Conservation (phyloP, 108 stramenopile species). For the Hondaea fermentalgiana region DNA sequence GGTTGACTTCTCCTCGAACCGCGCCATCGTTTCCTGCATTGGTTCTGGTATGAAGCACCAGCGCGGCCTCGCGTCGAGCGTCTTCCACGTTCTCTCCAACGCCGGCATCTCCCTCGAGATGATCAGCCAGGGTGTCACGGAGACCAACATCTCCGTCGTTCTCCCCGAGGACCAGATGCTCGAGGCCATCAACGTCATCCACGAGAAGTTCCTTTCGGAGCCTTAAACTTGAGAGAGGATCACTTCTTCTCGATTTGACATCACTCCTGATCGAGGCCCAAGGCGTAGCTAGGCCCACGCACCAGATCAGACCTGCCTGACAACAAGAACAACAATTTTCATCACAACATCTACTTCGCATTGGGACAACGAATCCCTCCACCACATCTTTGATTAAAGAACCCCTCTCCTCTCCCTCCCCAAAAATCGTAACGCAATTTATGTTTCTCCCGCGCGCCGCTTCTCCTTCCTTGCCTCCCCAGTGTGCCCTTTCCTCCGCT, state of each 20-base stretch:
- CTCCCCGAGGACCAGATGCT: neutral
- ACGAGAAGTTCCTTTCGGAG: neutral
- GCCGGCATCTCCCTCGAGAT: constrained; percentile 11
- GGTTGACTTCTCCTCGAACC: neutral
- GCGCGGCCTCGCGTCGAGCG: neutral
- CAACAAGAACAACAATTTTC: no score
- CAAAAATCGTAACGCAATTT: no score
- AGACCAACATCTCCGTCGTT: constrained; percentile 15
- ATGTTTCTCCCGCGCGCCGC: no score
- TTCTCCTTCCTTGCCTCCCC: no score
- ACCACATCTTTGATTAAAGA: no score
- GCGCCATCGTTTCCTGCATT: constrained; percentile 1
- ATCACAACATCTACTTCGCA: no score
- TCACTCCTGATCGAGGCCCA: no score
- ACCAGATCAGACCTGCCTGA: no score
- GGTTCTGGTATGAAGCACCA: constrained; percentile 7
- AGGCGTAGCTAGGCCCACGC: no score
- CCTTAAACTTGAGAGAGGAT: neutral
- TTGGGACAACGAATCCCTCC: no score
- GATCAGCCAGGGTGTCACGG: constrained; percentile 8
- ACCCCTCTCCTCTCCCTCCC: no score
- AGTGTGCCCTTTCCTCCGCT: no score
- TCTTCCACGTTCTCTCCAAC: constrained; percentile 18
- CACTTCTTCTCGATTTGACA: neutral
- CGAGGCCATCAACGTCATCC: constrained; percentile 3